Evolutionary conservation across 2,329 filamentous ascomycete species (phyloP), one percentile per base, ranked within the genome.

Genomic region (Ophiostoma ulmi): DNA sequence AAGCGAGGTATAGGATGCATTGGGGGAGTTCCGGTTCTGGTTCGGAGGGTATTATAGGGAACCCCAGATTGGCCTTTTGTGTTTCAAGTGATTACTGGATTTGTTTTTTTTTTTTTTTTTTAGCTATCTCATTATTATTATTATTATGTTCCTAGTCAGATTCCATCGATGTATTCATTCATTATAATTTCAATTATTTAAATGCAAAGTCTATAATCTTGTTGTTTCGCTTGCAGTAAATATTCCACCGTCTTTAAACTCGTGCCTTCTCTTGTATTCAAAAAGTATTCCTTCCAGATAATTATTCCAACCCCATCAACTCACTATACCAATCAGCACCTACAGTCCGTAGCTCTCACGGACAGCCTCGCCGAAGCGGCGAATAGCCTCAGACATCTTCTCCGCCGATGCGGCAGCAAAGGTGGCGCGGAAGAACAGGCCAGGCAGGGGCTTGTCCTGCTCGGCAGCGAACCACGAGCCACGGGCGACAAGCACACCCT

Each of bases 391-490:
- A 2, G 83, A 83, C 84, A 94, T 93, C 74, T 88, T 87, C 70
- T 89, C 86, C 17, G 86, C 84, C 14, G 87, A 88, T 1, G 93
- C 93, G 52, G 93, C 90, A 0, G 94, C 94, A 81, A 91, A 99
- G 0, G 94, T 99, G 4, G 92, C 89, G 69, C 95, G 87, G 84
- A 98, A 96, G 82, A 92, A 97, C 80, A 97, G 83, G 38, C 88
- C 90, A 13, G 84, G 83, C 10, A 84, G 83, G 4, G 80, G 83
- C 76, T 82, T 84, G 67, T 86, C 83, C 63, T 85, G 86, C 77
- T 95, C 90, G 0, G 94, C 91, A 72, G 88, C 86, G 85, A 98
- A 99, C 94, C 94, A 99, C 67, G 90, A 94, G 3, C 95, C 95
- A 67, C 91, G 86, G 72, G 91, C 93, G 1, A 95, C 84, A 65